phyloP scores from a whole-genome alignment of 495 filamentous ascomycete species.

The Penicillium coffeae region DNA sequence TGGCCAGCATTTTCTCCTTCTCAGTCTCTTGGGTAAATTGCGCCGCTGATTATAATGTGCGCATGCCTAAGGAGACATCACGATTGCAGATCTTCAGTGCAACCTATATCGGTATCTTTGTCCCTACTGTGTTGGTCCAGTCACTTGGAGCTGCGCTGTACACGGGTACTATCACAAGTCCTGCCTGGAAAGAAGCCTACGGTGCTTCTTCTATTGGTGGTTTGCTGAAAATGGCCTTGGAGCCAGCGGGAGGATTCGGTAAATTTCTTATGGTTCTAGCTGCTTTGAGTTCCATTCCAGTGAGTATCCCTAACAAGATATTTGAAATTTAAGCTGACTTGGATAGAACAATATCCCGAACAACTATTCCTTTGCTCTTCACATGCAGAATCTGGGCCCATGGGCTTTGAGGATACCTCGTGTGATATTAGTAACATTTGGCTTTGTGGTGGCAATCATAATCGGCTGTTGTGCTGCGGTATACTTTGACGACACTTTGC shows the following conservation, averaged over 20 bases:
- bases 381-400: constrained; percentile 32
- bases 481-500: constrained; percentile 23
- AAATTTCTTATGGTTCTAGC: constrained; percentile 37
- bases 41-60: constrained; percentile 66
- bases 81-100: constrained; percentile 54
- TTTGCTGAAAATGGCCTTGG: constrained; percentile 53
- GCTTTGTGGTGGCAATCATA: constrained; percentile 18
- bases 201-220: constrained; percentile 53
- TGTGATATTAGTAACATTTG: constrained; percentile 24
- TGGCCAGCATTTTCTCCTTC: constrained; percentile 59
- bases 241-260: constrained; percentile 40
- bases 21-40: constrained; percentile 62
- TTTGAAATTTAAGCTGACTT: not conserved
- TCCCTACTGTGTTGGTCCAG: constrained; percentile 61
- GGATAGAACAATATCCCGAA: constrained; percentile 28
- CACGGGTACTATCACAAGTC: constrained; percentile 47
- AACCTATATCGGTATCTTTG: constrained; percentile 58
- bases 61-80: constrained; percentile 53
- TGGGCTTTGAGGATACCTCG: constrained; percentile 32
- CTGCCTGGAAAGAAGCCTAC: constrained; percentile 50
- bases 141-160: constrained; percentile 62
- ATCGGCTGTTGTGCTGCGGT: constrained; percentile 23
- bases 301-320: constrained; percentile 6
- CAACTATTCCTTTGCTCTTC: constrained; percentile 28
- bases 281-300: constrained; percentile 32